These are phyloP conservation scores for Alternaria rosae DNA, from an alignment of 2,329 filamentous ascomycete species.

Conservation along the genomic window DNA sequence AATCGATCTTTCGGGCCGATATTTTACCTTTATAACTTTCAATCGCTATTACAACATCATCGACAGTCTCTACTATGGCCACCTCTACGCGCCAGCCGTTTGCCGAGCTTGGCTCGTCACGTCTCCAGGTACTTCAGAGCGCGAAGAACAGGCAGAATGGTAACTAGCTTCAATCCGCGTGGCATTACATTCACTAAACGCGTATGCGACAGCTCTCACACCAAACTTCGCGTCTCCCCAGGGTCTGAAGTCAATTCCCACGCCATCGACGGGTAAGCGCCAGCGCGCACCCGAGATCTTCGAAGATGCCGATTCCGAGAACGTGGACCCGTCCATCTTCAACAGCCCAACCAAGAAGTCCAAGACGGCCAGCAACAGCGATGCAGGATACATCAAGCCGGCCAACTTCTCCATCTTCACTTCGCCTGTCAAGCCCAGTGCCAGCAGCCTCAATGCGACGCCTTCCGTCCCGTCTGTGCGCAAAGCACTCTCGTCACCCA, in stretches of 20 bases:
- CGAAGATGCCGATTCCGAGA: slow-evolving; percentile 63
- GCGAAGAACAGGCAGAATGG: slow-evolving; percentile 78
- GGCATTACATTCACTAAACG: slow-evolving; percentile 28
- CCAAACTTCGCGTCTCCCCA: slow-evolving; percentile 40
- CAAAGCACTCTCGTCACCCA: slow-evolving; percentile 53
- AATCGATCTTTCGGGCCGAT: slow-evolving; percentile 3
- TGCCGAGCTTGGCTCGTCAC: slow-evolving; percentile 72
- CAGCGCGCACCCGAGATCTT: slow-evolving; percentile 52
- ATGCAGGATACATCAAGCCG: slow-evolving; percentile 48
- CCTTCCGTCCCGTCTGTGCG: slow-evolving; percentile 40
- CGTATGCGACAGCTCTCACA: slow-evolving; percentile 38
- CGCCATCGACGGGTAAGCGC: slow-evolving; percentile 54
- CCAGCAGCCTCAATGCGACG: slow-evolving; percentile 35
- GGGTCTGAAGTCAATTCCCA: slow-evolving; percentile 36
- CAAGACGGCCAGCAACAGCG: slow-evolving; percentile 48
- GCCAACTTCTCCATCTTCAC: slow-evolving; percentile 51
- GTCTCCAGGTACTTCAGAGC: slow-evolving; percentile 75
- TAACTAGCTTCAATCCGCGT: slow-evolving; percentile 41
- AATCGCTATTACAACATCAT: background rate
- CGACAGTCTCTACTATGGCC: slow-evolving; percentile 32
- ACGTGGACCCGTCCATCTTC: slow-evolving; percentile 63
- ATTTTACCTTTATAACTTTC: background rate
- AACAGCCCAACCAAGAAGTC: slow-evolving; percentile 62
- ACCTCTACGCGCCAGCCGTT: slow-evolving; percentile 74
- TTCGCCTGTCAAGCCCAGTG: slow-evolving; percentile 34